Evolutionary conservation across 306 rosid species (phyloP).

Genomic region (Nissolia schottii): DNA sequence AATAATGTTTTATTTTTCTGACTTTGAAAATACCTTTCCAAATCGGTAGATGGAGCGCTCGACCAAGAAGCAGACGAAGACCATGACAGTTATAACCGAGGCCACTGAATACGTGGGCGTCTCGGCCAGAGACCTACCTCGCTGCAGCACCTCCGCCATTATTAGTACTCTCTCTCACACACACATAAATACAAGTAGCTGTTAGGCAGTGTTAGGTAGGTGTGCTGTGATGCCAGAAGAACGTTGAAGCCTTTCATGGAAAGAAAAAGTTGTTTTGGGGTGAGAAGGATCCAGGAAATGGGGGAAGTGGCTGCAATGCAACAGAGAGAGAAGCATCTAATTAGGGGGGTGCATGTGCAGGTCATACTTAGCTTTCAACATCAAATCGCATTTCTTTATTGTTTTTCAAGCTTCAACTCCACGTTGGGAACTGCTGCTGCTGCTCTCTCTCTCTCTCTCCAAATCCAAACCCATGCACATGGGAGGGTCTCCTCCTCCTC

Average conservation of each 20-base stretch:
- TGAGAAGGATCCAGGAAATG: slow-evolving; percentile 45
- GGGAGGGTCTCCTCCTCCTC: slow-evolving; percentile 15
- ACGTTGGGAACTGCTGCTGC: neutral
- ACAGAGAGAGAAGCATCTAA: slow-evolving; percentile 23
- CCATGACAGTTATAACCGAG: slow-evolving; percentile 85
- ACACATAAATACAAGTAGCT: neutral
- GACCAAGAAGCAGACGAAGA: slow-evolving; percentile 70
- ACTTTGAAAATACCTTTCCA: slow-evolving; percentile 91
- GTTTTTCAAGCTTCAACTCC: neutral
- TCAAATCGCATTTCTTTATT: no score
- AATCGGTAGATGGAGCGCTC: slow-evolving; percentile 77
- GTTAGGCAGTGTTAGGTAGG: no score
- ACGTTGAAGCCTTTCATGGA: slow-evolving; percentile 21
- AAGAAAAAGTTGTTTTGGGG: neutral
- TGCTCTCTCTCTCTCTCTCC: slow-evolving; percentile 9
- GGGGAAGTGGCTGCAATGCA: slow-evolving; percentile 21
- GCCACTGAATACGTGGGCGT: slow-evolving; percentile 98
- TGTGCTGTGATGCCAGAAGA: neutral
- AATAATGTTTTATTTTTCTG: no score
- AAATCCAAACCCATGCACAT: slow-evolving; percentile 40
- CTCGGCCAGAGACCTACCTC: slow-evolving; percentile 75
- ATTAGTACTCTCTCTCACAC: neutral
- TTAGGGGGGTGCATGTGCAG: slow-evolving; percentile 24
- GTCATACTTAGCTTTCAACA: slow-evolving; percentile 19
- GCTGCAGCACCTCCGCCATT: slow-evolving; percentile 40